Evolutionary conservation across 345 rosid genomes (phyloP).

Genomic region (Linum lewisii): DNA sequence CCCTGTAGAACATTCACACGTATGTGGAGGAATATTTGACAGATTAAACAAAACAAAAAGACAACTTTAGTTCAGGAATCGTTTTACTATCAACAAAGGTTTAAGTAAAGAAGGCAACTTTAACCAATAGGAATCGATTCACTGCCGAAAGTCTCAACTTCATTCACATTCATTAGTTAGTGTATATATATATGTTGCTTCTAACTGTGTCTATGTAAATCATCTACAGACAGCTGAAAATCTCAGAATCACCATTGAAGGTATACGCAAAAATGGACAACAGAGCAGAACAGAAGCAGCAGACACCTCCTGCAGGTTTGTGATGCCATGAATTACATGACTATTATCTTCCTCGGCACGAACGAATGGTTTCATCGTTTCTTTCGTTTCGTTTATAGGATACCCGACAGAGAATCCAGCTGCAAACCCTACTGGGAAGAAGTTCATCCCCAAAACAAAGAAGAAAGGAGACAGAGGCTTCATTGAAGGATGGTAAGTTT

Average conservation of each 20-base stretch:
- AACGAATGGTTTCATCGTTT: not conserved
- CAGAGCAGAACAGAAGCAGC: not conserved
- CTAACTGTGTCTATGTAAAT: not conserved
- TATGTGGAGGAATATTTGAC: not conserved
- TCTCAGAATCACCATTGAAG: not conserved
- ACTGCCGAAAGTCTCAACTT: not conserved
- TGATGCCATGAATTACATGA: not conserved
- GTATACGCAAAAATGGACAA: not conserved
- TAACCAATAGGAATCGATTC: not conserved
- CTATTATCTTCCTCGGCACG: too few relatives aligned
- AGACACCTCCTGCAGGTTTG: not conserved
- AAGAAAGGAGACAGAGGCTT: conserved; percentile 50
- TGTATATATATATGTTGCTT: not conserved
- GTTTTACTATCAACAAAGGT: not conserved
- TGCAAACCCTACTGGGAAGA: conserved; percentile 20
- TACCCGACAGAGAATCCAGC: conserved; percentile 31
- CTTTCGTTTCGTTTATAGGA: conserved; percentile 18
- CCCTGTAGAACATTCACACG: too few relatives aligned
- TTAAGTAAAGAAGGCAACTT: not conserved
- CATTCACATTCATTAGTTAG: not conserved
- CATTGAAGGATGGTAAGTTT: conserved; percentile 51
- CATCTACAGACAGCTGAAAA: not conserved
- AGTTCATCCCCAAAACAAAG: conserved; percentile 24
- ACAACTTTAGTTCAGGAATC: not conserved
- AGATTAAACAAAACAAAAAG: not conserved